These are phyloP conservation scores for Leptographium procerum DNA, from an alignment of 2,329 filamentous ascomycete genomes.

Conservation along the genomic window DNA sequence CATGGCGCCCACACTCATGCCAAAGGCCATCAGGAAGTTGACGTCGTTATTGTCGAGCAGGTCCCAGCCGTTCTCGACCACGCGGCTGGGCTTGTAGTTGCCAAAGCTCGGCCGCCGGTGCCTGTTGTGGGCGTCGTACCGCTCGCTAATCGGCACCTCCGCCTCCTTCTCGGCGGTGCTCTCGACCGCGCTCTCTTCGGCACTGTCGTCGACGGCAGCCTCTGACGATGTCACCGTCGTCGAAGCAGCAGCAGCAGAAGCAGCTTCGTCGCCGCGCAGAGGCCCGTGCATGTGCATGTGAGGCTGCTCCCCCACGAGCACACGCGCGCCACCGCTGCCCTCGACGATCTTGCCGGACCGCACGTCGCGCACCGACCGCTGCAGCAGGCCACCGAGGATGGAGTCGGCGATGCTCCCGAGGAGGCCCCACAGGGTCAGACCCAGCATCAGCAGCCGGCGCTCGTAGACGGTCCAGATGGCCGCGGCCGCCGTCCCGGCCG, in stretches of 20 bases:
- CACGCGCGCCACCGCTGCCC: conserved; percentile 60
- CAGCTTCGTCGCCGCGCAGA: not conserved
- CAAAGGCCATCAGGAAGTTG: conserved; percentile 80
- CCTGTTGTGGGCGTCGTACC: conserved; percentile 37
- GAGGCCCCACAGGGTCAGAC: conserved; percentile 60
- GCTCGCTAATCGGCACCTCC: conserved; percentile 23
- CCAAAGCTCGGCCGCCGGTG: conserved; percentile 41
- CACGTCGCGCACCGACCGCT: conserved; percentile 76
- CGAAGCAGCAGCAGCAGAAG: no score
- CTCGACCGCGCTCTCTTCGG: conserved; percentile 22
- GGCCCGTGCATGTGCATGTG: conserved; percentile 2
- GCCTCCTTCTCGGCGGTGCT: conserved; percentile 18
- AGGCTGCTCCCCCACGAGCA: conserved; percentile 25
- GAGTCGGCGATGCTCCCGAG: conserved; percentile 80
- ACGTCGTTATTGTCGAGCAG: conserved; percentile 91
- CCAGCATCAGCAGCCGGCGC: conserved; percentile 36
- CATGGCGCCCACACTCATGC: conserved; percentile 74
- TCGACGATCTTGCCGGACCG: conserved; percentile 81
- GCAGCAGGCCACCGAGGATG: conserved; percentile 71
- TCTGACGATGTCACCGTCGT: not conserved
- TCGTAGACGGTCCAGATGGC: conserved; percentile 33
- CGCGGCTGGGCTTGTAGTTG: conserved; percentile 46
- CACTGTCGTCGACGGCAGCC: conserved; percentile 16
- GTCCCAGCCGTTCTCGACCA: conserved; percentile 56
- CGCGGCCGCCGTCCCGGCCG: not conserved